These are phyloP conservation scores for Monilinia aucupariae DNA, from an alignment of 2,329 filamentous ascomycete genomes.

Conservation along the genomic window DNA sequence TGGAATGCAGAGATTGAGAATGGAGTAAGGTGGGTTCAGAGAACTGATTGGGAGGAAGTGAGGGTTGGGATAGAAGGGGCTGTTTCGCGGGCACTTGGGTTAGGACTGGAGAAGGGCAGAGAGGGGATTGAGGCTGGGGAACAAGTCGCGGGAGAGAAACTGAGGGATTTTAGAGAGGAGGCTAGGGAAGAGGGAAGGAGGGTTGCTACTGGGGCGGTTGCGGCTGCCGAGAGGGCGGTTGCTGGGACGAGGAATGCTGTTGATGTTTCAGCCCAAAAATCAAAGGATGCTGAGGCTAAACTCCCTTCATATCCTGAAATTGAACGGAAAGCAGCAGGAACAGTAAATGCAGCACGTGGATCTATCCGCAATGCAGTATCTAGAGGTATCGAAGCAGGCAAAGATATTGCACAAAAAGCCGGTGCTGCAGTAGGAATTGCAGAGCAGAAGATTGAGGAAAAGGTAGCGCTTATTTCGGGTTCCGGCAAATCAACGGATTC, in stretches of 20 bases:
- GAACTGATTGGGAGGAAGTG: constrained; percentile 58
- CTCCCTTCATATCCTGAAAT: constrained; percentile 28
- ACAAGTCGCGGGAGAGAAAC: constrained; percentile 35
- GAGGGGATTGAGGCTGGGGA: constrained; percentile 31
- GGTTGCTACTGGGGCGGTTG: constrained; percentile 26
- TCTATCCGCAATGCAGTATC: constrained; percentile 36
- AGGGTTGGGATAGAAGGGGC: constrained; percentile 53
- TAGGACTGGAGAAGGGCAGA: constrained; percentile 29
- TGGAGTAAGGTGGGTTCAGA: constrained; percentile 61
- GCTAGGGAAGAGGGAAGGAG: constrained; percentile 37
- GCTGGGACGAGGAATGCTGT: constrained; percentile 19
- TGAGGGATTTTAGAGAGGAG: constrained; percentile 37
- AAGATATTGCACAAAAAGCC: constrained; percentile 38
- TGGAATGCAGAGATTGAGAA: constrained; percentile 72
- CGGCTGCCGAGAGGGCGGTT: constrained; percentile 26
- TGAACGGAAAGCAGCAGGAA: constrained; percentile 30
- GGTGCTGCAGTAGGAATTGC: constrained; percentile 37
- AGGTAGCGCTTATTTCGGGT: constrained; percentile 16
- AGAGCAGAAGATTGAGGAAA: constrained; percentile 36
- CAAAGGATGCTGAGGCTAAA: constrained; percentile 25
- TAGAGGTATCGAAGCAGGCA: constrained; percentile 35
- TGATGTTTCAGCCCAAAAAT: constrained; percentile 25
- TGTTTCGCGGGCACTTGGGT: constrained; percentile 39
- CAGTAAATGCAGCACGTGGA: constrained; percentile 39
- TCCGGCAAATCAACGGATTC: constrained; percentile 23